Base-by-base conservation (phyloP, 2,329 filamentous ascomycete genomes). In the Madurella mycetomatis region DNA sequence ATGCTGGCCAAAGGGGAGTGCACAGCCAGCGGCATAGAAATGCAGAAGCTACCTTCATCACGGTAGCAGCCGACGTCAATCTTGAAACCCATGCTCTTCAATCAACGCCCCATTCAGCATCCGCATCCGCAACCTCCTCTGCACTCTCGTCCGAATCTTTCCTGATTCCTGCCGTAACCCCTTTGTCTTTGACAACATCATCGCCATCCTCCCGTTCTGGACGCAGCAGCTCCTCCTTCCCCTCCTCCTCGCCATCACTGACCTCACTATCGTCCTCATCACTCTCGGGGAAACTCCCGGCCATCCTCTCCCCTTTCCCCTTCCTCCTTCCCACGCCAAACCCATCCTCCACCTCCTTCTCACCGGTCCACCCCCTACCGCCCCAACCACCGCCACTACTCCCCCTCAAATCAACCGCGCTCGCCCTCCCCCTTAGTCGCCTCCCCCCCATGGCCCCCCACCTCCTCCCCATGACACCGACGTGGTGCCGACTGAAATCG, bases 261-360 rank as follows among this genome's bases (percentile, higher is more conserved):
- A 59, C 59, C 49, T 58, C 51, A 1, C 32, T 46, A 19, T 56
- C 55, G 11, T 55, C 51, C 15, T 55, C 56, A 25, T 51, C 37
- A 47, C 55, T 57, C 16, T 65, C 64, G 1, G 64, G 64, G 49
- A 64, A 66, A 1, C 53, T 62, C 5, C 64, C 64, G 12, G 59
- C 63, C 64, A 66, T 66, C 41, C 51, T 64, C 52, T 47, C 48
- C 5, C 57, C 57, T 16, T 32, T 58, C 40, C 44, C 17, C 40
- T 15, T 49, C 44, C 44, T 8, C 34, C 46, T 40, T 5, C 13
- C 9, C 47, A 17, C 11, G 17, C 34, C 2, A 5, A 18, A 4
- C 30, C 34, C n/a, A 13, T 41, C 34, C 32, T 47, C 42, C n/a
- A 34, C 49, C 5, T 37, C 40, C 15, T 25, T 19, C 41, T 41